Base-by-base conservation (phyloP, 208 protist species). In the Borovskyia barvae region DNA sequence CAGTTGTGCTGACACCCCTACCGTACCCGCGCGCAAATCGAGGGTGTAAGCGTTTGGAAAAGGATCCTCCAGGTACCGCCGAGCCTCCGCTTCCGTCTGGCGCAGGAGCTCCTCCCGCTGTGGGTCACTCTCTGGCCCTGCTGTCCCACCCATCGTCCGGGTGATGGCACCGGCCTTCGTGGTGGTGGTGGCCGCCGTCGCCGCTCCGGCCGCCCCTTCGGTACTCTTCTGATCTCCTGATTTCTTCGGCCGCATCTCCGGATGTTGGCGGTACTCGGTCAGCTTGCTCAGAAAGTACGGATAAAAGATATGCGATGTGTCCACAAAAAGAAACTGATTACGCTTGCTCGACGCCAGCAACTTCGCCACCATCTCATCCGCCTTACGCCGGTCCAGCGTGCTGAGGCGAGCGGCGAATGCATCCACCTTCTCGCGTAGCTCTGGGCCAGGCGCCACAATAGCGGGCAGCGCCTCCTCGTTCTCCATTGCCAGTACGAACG, bases 211-310 rank as follows among this genome's bases (percentile, higher is more conserved):
- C 36, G 59, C 47, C 42, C 54, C 73, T 53, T 47, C 37, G 40
- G 42, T 49, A n/a, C 30, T 52, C 28, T 51, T 56, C 22, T 48
- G 46, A 30, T 66, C 59, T 19, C 58, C 26, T 0, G 72, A 51
- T 56, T 72, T 78, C 67, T 77, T 56, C n/a, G 72, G 79, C 11
- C 78, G 66, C 25, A 82, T 41, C 66, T 87, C 84, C 0, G 89
- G 85, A 36, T 95, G 68, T n/a, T 76, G 56, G 19, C 84, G 82
- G 61, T 75, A 92, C 60, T 93, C 80, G 11, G 82, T 85, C 51
- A 95, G 69, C 49, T 85, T 80, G 53, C 78, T 81, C n/a, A 95
- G 66, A 51, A 92, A 95, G 64, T 90, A 95, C 1, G 85, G 89
- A 57, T 93, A 90, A 48, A 95, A 90, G n/a, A 93, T 82, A 61